A percentile compares a stretch with the other conserved stretches of the same genome.
These are phyloP conservation scores for Alloteropsis semialata DNA, from an alignment of 176 grass and related monocot species.

Conservation along the genomic window DNA sequence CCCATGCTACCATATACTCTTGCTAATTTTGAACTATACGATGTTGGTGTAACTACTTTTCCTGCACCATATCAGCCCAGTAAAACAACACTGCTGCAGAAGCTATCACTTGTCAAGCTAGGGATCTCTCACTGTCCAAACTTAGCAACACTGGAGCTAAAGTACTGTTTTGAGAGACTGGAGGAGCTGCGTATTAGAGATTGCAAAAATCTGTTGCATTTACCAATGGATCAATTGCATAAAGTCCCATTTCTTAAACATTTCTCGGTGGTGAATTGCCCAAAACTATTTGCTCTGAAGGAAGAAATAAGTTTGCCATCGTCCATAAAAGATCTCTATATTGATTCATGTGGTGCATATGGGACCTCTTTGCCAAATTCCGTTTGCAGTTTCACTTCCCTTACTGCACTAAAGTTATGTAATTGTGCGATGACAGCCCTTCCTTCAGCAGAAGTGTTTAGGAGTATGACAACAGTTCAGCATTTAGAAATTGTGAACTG, in stretches of 20 bases:
- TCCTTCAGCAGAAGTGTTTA: constrained; percentile 9
- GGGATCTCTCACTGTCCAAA: constrained; percentile 18
- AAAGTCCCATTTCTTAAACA: background rate
- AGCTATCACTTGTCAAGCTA: background rate
- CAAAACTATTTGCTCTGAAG: background rate
- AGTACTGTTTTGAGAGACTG: background rate
- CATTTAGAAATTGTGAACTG: background rate
- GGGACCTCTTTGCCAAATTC: background rate
- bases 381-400: constrained; percentile 7
- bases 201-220: constrained; percentile 22
- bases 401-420: background rate
- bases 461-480: background rate
- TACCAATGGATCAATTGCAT: background rate
- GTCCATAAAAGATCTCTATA: background rate
- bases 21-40: background rate
- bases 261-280: background rate
- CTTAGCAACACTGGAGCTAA: background rate
- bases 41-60: constrained; percentile 11
- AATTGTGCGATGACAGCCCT: constrained; percentile 9
- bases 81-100: background rate
- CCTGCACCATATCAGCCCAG: background rate
- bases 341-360: background rate
- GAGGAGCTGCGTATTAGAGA: background rate
- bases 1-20: constrained; percentile 19
- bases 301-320: background rate